Base-by-base conservation (phyloP, 768 basidiomycete species). In the Auricularia cornea region DNA sequence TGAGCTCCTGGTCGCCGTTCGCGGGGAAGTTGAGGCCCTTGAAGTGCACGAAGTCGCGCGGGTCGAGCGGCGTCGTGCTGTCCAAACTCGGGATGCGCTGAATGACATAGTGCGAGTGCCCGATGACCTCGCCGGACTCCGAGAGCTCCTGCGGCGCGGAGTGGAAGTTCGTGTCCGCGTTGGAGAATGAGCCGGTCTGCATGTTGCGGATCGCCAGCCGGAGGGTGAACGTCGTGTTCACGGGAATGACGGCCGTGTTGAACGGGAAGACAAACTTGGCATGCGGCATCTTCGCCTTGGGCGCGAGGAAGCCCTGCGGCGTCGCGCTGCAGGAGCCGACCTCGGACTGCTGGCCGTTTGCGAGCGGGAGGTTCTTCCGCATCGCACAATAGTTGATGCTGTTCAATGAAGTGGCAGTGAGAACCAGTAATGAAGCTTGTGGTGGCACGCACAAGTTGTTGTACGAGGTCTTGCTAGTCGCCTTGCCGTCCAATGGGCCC, bases 21-120 rank as follows among this genome's bases (percentile, higher is more conserved):
- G 54, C 54, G 23, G 23, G 23, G 18, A n/a, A 33, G 62, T 68
- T 69, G 64, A 87, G 64, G 41, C 78, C 79, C 70, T 77, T 79
- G 79, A 88, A 88, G 73, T 83, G 87, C 12, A 79, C 80, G 63
- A 88, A 88, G 32, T 75, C 71, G 30, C 68, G 75, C 4, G 85
- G 81, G 70, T 86, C 76, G 38, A 78, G 76, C 33, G 78, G 70
- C 1, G 70, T 69, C n/a, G 79, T 79, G 63, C 78, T 74, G n/a
- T 70, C 70, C 40, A 85, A 65, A 3, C 79, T 73, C 52, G 66
- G 54, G 67, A 87, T 70, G 64, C 64, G 38, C 71, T 87, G 79
- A 63, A 87, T 69, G 57, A 82, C 82, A 68, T 86, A 74, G 74
- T 86, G 85, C 6, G 78, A 78, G 76, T 85, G 83, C 60, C 86